Evolutionary conservation across 2,329 filamentous ascomycete genomes (phyloP), one percentile per base, ranked within the genome.

Genomic region (Neofusicoccum sp.): DNA sequence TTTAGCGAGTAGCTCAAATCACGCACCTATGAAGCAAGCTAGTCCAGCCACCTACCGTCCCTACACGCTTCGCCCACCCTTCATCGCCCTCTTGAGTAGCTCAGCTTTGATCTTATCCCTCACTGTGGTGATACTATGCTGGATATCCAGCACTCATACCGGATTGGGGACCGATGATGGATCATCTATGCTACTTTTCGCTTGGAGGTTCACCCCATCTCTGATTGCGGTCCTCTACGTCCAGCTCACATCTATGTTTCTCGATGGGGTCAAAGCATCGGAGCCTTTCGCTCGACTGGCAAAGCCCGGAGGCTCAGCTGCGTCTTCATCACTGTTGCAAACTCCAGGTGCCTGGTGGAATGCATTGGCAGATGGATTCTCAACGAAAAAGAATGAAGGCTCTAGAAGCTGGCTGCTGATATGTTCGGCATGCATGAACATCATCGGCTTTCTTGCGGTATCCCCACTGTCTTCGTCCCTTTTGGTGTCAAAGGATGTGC

Each of bases 181-280:
- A 22, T 22, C 22, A 22, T 22, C 22, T 22, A 22, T 22, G 22
- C 22, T 22, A 22, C 22, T 22, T 22, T 22, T 73, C 43, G 70
- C 68, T 14, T 73, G 71, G 71, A 47, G 71, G 36, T 73, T 70
- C 41, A 66, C 65, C 5, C 71, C 71, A 1, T 72, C 71, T 16
- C 14, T 70, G 14, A 60, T 73, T 37, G 54, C 68, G 4, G 71
- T 73, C 2, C 47, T 73, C 8, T 73, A 69, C 29, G 44, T 67
- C 12, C 68, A 72, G 43, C 31, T 72, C 22, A 65, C 66, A 0
- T 34, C 66, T 0, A 60, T 71, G n/a, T 28, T 72, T 0, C 66
- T 71, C 3, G 52, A 67, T 0, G 71, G 72, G 59, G 62, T 71
- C 12, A 67, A 69, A 12, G 65, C 71, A 1, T 72, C 71, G 0